Conservation (phyloP, 345 rosid species). For the Limnanthes douglasii region DNA sequence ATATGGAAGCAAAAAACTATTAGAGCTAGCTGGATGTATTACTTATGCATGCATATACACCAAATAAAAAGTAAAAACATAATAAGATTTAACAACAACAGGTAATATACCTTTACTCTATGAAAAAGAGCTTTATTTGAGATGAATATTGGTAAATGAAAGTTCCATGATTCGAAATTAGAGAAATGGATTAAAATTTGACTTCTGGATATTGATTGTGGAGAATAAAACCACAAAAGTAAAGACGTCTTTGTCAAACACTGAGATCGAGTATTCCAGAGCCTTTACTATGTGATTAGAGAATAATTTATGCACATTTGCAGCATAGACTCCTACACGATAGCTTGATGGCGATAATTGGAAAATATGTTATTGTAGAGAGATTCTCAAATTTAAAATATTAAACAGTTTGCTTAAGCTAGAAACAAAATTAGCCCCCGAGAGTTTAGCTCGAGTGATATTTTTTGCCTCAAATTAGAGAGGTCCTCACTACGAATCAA, state of each 20-base stretch:
- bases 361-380: slow-evolving; percentile 51
- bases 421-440: no score
- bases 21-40: neutral
- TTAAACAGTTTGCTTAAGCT: no score
- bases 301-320: slow-evolving; percentile 70
- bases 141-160: slow-evolving; percentile 84
- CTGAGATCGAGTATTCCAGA: slow-evolving; percentile 42
- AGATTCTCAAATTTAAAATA: no score
- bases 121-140: slow-evolving; percentile 83
- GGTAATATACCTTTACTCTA: slow-evolving; percentile 70
- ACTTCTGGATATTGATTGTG: neutral
- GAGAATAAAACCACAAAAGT: slow-evolving; percentile 1
- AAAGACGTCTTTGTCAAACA: slow-evolving; percentile 71
- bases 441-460: slow-evolving; percentile 10
- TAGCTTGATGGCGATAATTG: slow-evolving; percentile 89
- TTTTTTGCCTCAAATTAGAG: slow-evolving; percentile 1
- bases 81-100: neutral
- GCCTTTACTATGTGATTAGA: slow-evolving; percentile 56
- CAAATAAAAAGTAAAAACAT: neutral
- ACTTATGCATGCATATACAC: no score
- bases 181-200: slow-evolving; percentile 1
- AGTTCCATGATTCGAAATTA: slow-evolving; percentile 8
- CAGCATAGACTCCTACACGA: slow-evolving; percentile 75
- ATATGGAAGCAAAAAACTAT: neutral
- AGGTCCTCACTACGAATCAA: neutral